Percentiles rank a stretch among this genome's conserved stretches.
Conservation (phyloP, 225 moss, liverwort and hornwort genomes). For the Lunularia cruciata region DNA sequence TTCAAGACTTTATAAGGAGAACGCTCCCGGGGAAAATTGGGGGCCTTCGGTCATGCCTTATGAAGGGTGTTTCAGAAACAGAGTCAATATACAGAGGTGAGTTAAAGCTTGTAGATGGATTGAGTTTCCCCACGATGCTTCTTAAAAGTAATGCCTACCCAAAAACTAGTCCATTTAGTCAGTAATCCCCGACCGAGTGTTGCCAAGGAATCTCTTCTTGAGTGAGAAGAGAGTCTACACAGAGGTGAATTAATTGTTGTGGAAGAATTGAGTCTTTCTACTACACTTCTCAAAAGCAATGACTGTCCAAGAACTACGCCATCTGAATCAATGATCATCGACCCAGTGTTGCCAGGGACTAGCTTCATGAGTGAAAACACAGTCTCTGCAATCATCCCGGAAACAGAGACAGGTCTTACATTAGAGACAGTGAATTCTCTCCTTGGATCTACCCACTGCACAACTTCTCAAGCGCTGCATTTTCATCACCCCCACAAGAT, state of each 20-base stretch:
- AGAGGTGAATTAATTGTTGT: too few relatives aligned
- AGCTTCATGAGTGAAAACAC: neutral
- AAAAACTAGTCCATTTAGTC: too few relatives aligned
- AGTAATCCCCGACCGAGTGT: too few relatives aligned
- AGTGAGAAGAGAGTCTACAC: too few relatives aligned
- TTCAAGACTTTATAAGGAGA: neutral
- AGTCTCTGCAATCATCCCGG: neutral
- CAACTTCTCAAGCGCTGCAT: constrained; percentile 90
- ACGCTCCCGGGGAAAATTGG: neutral
- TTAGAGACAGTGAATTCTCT: neutral
- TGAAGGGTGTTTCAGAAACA: neutral
- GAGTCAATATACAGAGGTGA: too few relatives aligned
- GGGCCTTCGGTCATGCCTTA: neutral
- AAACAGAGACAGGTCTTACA: neutral
- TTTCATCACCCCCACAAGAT: constrained; percentile 89
- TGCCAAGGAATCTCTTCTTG: too few relatives aligned
- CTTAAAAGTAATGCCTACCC: too few relatives aligned
- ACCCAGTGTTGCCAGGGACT: neutral
- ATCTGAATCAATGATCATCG: neutral
- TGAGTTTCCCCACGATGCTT: too few relatives aligned
- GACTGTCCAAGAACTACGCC: too few relatives aligned
- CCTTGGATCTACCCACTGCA: constrained; percentile 59
- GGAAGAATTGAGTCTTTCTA: neutral
- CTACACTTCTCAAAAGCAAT: neutral
- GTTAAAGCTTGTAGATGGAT: too few relatives aligned